A percentile compares a stretch with the other conserved stretches of the same genome.
Evolutionary conservation across 331 rosid genomes (phyloP).

Genomic region (Saraca asoca): DNA sequence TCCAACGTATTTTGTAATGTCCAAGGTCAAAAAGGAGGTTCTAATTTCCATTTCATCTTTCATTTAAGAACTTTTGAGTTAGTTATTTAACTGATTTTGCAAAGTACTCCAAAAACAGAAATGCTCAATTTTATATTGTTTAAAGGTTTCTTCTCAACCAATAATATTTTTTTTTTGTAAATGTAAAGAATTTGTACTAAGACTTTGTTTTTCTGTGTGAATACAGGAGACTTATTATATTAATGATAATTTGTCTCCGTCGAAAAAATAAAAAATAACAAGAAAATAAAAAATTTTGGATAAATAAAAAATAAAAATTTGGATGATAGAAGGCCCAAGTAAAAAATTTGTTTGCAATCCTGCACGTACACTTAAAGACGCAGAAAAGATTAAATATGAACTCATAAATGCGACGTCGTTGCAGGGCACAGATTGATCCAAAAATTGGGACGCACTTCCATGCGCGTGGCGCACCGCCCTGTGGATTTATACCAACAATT

Average conservation of each 20-base stretch:
- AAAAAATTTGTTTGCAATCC: neutral
- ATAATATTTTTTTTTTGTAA: too few relatives aligned
- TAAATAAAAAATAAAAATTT: neutral
- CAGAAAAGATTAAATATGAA: neutral
- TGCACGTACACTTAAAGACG: neutral
- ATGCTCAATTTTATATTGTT: neutral
- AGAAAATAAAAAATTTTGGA: neutral
- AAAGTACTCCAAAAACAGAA: neutral
- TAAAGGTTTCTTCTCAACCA: too few relatives aligned
- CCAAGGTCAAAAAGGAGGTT: too few relatives aligned
- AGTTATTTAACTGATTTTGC: conserved; percentile 27
- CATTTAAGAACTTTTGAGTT: conserved; percentile 14
- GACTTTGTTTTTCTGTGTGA: neutral
- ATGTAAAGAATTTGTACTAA: neutral
- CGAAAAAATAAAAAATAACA: neutral
- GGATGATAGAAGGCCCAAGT: neutral
- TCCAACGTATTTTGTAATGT: too few relatives aligned
- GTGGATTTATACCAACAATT: neutral
- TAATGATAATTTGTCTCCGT: neutral
- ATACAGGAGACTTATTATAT: neutral
- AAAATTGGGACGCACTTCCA: neutral
- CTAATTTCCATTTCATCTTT: neutral
- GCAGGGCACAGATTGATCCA: neutral
- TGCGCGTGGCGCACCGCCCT: conserved; percentile 29
- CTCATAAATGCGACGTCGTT: neutral